These are phyloP conservation scores for Lachancea lanzarotensis DNA, from an alignment of 805 yeast species.

Conservation along the genomic window DNA sequence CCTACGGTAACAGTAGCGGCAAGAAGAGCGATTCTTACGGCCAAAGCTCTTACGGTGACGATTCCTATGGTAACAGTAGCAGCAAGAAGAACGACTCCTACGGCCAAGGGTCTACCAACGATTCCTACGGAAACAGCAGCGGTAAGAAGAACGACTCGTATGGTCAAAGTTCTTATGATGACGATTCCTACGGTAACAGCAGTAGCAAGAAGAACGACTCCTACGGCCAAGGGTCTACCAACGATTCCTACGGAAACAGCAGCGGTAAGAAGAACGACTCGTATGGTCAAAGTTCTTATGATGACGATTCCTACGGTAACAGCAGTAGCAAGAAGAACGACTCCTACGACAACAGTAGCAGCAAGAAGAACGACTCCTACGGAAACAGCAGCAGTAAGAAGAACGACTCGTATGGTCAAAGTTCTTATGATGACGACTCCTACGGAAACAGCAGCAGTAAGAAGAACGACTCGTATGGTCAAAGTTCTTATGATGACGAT, in stretches of 20 bases:
- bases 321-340: slow-evolving; percentile 12
- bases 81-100: slow-evolving; percentile 8
- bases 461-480: slow-evolving; percentile 9
- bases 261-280: slow-evolving; percentile 13
- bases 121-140: slow-evolving; percentile 13
- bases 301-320: slow-evolving; percentile 25
- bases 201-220: no score
- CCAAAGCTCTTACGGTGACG: slow-evolving; percentile 11
- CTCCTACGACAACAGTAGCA: slow-evolving; percentile 10
- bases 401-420: slow-evolving; percentile 15
- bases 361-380: slow-evolving; percentile 24
- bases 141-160: slow-evolving; percentile 20
- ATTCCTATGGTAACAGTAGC: slow-evolving; percentile 7
- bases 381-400: slow-evolving; percentile 17
- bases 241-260: slow-evolving; percentile 14
- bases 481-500: slow-evolving; percentile 11
- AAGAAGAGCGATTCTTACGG: slow-evolving; percentile 9
- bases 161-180: slow-evolving; percentile 6
- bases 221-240: slow-evolving; percentile 13
- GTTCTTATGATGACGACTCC: slow-evolving; percentile 15
- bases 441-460: slow-evolving; percentile 16
- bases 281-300: slow-evolving; percentile 18
- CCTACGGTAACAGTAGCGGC: slow-evolving; percentile 21
- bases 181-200: no score
- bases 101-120: slow-evolving; percentile 14